Evolutionary conservation across 192 early-diverging fungal species (phyloP).

Genomic region (Linnemannia zychae): DNA sequence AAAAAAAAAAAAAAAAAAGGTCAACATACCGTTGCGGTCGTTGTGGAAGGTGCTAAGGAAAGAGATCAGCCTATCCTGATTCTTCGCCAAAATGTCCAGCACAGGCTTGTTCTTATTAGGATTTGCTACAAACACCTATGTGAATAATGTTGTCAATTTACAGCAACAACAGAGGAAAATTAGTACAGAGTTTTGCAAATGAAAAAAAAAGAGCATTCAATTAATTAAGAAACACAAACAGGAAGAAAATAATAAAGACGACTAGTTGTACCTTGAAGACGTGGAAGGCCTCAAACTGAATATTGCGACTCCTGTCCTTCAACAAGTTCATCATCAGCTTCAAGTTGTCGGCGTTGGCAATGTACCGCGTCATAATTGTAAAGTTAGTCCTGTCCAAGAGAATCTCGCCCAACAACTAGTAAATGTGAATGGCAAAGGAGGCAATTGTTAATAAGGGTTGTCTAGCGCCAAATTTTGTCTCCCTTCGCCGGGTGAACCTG

Average conservation of each 20-base stretch:
- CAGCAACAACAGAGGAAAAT: background rate
- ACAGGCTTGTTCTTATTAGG: conserved; percentile 96
- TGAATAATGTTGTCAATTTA: background rate
- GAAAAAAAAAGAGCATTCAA: background rate
- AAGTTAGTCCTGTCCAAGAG: conserved; percentile 96
- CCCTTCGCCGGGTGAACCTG: background rate
- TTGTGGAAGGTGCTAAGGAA: conserved; percentile 96
- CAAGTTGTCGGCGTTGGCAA: conserved; percentile 91
- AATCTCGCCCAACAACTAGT: conserved; percentile 94
- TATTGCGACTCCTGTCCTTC: conserved; percentile 95
- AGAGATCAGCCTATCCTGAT: conserved; percentile 89
- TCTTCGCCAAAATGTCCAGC: conserved; percentile 91
- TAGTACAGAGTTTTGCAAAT: background rate
- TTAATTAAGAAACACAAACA: background rate
- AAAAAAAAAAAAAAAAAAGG: no score
- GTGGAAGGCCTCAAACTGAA: conserved; percentile 99
- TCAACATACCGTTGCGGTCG: conserved; percentile 85
- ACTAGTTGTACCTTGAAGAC: conserved; percentile 88
- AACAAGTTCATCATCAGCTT: conserved; percentile 99
- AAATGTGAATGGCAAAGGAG: background rate
- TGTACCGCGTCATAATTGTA: conserved; percentile 95
- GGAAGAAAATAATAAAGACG: background rate
- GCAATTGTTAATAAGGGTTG: background rate
- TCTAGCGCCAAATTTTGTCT: background rate
- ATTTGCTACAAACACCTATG: conserved; percentile 96